phyloP scores from a whole-genome alignment of 257 asterid species.

The Leonotis leonurus region DNA sequence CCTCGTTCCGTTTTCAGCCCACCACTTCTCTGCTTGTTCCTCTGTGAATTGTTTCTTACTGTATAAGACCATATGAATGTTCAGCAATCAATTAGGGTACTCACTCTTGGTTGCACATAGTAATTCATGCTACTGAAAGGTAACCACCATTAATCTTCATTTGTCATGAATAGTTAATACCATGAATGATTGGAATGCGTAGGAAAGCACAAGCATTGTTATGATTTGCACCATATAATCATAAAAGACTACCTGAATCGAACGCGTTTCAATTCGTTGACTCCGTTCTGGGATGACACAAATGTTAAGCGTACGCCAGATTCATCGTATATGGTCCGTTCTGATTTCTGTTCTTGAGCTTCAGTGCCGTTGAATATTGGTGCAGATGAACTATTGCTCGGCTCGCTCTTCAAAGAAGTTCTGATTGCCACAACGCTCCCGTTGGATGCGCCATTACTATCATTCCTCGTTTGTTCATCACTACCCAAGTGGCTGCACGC shows the following conservation, averaged over 20 bases:
- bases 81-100: background rate
- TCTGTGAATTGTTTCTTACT: constrained; percentile 80
- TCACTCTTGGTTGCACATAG: too few relatives aligned
- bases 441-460: constrained; percentile 28
- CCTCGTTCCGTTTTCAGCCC: constrained; percentile 67
- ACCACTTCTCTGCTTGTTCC: constrained; percentile 85
- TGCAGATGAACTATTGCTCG: constrained; percentile 31
- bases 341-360: constrained; percentile 41
- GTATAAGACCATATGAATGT: constrained; percentile 13
- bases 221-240: background rate
- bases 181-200: too few relatives aligned
- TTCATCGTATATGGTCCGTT: constrained; percentile 58
- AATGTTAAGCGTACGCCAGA: constrained; percentile 77
- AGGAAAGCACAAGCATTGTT: too few relatives aligned
- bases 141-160: too few relatives aligned
- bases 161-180: too few relatives aligned
- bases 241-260: constrained; percentile 84
- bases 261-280: constrained; percentile 71
- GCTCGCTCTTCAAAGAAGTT: constrained; percentile 33
- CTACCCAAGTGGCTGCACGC: too few relatives aligned
- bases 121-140: too few relatives aligned
- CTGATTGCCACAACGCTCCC: constrained; percentile 30
- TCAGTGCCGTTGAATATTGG: constrained; percentile 34
- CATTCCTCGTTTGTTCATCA: constrained; percentile 22
- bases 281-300: constrained; percentile 43